A percentile compares a stretch with the other conserved stretches of the same genome.
Evolutionary conservation across 257 asterid species (phyloP).

Genomic region (Capsicum pubescens): DNA sequence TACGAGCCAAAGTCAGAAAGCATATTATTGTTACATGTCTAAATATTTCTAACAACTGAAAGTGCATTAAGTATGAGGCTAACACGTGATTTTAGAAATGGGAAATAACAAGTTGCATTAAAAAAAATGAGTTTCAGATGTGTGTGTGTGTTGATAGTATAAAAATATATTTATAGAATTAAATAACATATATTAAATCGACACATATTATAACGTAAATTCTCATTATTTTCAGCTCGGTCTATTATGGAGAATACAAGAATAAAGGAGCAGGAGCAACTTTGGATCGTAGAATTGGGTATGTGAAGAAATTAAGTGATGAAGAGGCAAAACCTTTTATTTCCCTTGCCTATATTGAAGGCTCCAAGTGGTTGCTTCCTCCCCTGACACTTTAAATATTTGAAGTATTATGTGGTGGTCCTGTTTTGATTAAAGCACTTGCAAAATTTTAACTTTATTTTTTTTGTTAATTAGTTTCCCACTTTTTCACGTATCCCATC

Average conservation of each 20-base stretch:
- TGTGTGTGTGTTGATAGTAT: no score
- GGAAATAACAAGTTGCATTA: no score
- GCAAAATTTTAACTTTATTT: neutral
- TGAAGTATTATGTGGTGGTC: neutral
- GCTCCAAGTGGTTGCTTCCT: slow-evolving; percentile 72
- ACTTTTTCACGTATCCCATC: neutral
- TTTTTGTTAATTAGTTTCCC: neutral
- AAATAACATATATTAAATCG: neutral
- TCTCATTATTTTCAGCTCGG: slow-evolving; percentile 47
- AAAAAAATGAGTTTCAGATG: neutral
- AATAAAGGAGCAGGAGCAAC: slow-evolving; percentile 61
- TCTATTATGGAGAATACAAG: slow-evolving; percentile 60
- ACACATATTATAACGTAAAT: neutral
- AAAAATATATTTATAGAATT: neutral
- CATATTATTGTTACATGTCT: neutral
- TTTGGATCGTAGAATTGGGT: slow-evolving; percentile 36
- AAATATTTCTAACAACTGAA: no score
- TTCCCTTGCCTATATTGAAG: slow-evolving; percentile 58
- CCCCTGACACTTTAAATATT: slow-evolving; percentile 37
- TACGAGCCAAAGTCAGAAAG: neutral
- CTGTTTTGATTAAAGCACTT: neutral
- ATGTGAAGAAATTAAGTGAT: slow-evolving; percentile 47
- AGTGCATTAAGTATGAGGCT: no score
- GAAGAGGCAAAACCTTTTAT: slow-evolving; percentile 48
- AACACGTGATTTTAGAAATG: no score